Evolutionary conservation across 2,329 filamentous ascomycete genomes (phyloP).

Genomic region (Juglanconis sp.): DNA sequence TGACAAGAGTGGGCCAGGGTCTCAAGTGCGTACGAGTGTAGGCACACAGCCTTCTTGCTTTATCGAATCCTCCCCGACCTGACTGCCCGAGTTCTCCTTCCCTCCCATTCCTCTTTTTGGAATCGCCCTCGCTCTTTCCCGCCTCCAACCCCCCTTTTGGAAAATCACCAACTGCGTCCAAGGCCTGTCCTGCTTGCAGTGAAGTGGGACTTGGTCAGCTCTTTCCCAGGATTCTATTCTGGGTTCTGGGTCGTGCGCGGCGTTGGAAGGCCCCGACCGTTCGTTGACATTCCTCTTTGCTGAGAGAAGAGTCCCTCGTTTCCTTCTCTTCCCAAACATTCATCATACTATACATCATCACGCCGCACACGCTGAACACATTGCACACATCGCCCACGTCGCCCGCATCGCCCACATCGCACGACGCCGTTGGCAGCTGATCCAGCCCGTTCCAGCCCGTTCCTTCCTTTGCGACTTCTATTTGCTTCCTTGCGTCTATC

Average conservation of each 20-base stretch:
- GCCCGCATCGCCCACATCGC: background rate
- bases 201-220: background rate
- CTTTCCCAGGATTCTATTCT: background rate
- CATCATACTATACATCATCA: background rate
- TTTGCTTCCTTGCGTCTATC: background rate
- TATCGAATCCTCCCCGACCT: conserved; percentile 5
- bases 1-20: background rate
- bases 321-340: background rate
- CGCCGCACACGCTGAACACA: background rate
- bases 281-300: background rate
- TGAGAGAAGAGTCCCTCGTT: background rate
- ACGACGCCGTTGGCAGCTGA: background rate
- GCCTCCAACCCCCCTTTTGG: background rate
- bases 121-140: background rate
- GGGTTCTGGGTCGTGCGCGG: background rate
- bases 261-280: background rate
- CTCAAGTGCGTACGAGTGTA: background rate
- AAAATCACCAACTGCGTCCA: background rate
- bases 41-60: background rate
- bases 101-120: conserved; percentile 18
- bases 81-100: background rate
- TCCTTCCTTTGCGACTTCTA: background rate
- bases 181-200: background rate
- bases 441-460: background rate
- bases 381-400: background rate